phyloP scores from a whole-genome alignment of 768 basidiomycete genomes.

The Austroboletus festivus region DNA sequence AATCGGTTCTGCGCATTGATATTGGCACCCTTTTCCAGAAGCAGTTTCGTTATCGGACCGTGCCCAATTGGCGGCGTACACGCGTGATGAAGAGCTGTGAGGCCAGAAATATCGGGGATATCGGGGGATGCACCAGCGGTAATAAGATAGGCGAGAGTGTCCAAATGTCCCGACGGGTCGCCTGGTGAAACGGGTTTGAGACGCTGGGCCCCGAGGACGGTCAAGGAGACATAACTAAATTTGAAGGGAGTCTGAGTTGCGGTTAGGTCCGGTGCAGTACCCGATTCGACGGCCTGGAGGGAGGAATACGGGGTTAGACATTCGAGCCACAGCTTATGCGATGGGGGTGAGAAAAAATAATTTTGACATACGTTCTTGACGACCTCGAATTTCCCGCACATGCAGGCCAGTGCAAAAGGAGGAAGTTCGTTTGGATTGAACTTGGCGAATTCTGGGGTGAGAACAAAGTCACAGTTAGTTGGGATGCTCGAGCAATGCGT shows the following conservation, averaged over 20 bases:
- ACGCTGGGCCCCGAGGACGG: conserved; percentile 42
- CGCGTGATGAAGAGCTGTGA: conserved; percentile 49
- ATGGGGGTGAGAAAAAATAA: not conserved
- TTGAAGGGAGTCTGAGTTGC: conserved; percentile 42
- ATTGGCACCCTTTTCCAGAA: conserved; percentile 48
- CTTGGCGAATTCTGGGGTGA: conserved; percentile 14
- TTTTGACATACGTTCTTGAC: conserved; percentile 21
- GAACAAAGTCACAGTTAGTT: not conserved
- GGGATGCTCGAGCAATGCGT: too few relatives aligned
- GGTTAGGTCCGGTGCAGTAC: conserved; percentile 36
- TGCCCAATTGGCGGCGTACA: conserved; percentile 29
- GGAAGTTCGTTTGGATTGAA: conserved; percentile 20
- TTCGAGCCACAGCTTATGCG: not conserved
- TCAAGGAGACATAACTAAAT: conserved; percentile 41
- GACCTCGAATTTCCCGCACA: conserved; percentile 17
- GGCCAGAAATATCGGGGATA: conserved; percentile 43
- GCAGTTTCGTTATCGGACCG: conserved; percentile 33
- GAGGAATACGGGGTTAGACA: not conserved
- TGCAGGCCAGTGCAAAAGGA: conserved; percentile 23
- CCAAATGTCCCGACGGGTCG: conserved; percentile 26
- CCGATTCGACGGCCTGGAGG: conserved; percentile 22
- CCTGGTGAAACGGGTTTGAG: conserved; percentile 16
- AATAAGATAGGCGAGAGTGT: conserved; percentile 41
- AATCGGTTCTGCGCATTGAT: conserved; percentile 48
- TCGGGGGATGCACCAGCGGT: conserved; percentile 39